These are phyloP conservation scores for Claviceps sp. DNA, from an alignment of 2,329 filamentous ascomycete genomes.

Conservation along the genomic window DNA sequence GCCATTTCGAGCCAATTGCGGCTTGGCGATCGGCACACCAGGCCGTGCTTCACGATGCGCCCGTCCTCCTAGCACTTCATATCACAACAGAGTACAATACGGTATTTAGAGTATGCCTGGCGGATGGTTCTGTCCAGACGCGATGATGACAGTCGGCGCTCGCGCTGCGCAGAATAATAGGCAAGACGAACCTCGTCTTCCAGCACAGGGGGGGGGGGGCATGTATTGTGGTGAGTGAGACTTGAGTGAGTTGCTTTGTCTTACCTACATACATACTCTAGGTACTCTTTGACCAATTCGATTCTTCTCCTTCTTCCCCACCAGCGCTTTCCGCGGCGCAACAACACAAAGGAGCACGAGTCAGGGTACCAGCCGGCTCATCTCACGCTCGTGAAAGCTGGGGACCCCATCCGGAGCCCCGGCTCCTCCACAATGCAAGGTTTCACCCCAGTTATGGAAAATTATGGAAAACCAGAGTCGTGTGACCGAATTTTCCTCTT, in stretches of 20 bases:
- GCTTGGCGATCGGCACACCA: background rate
- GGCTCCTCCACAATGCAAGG: slow-evolving; percentile 3
- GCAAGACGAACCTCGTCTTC: too few species aligned
- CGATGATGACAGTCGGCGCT: too few species aligned
- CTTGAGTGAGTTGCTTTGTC: background rate
- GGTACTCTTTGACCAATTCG: background rate
- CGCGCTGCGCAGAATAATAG: too few species aligned
- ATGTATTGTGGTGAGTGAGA: too few species aligned
- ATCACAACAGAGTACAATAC: too few species aligned
- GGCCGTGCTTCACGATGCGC: background rate
- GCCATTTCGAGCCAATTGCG: background rate
- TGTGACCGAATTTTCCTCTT: background rate
- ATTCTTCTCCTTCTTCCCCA: background rate
- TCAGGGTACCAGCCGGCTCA: background rate
- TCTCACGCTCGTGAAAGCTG: background rate
- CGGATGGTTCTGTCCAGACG: too few species aligned
- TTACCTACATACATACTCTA: background rate
- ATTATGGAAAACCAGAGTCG: background rate
- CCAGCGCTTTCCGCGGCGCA: background rate
- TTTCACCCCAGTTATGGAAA: background rate
- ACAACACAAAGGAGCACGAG: background rate
- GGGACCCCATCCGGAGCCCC: slow-evolving; percentile 5
- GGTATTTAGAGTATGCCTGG: too few species aligned
- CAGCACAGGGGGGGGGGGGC: too few species aligned
- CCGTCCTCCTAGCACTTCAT: too few species aligned